These are phyloP conservation scores for Chlamydomonas schloesseri DNA, from an alignment of 139 green algal genomes.

Conservation along the genomic window DNA sequence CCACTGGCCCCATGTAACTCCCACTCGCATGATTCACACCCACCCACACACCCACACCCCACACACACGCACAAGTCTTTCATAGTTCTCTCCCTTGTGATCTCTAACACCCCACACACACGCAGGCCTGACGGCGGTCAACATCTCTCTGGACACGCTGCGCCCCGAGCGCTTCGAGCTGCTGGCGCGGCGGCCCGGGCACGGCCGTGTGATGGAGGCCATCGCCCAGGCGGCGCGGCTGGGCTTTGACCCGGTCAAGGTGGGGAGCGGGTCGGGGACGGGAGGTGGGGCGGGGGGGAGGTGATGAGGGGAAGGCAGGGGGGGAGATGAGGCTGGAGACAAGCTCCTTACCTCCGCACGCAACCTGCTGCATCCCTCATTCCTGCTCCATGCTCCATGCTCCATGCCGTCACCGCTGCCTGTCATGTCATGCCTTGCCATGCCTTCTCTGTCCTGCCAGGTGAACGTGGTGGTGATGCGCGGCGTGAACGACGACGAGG, in stretches of 20 bases:
- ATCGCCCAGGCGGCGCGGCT: slow-evolving; percentile 84
- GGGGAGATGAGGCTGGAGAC: not conserved
- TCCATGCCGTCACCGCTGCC: not conserved
- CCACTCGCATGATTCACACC: too few relatives aligned
- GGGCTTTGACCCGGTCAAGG: slow-evolving; percentile 89
- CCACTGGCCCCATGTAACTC: too few relatives aligned
- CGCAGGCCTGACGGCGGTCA: slow-evolving; percentile 88
- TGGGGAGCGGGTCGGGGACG: slow-evolving; percentile 24
- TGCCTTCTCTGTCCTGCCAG: slow-evolving; percentile 58
- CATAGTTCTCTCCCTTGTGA: too few relatives aligned
- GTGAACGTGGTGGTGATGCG: slow-evolving; percentile 99
- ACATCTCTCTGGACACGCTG: slow-evolving; percentile 97
- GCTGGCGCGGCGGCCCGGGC: slow-evolving; percentile 88
- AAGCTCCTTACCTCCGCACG: too few relatives aligned
- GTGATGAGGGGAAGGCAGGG: not conserved
- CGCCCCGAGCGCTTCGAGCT: slow-evolving; percentile 87
- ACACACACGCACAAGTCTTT: too few relatives aligned
- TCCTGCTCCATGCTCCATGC: too few relatives aligned
- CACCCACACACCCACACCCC: too few relatives aligned
- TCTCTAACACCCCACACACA: not conserved
- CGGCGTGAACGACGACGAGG: slow-evolving; percentile 97
- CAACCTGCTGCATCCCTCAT: too few relatives aligned
- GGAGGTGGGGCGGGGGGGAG: not conserved
- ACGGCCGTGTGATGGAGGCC: slow-evolving; percentile 80
- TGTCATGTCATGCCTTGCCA: not conserved